Evolutionary conservation across 2,329 filamentous ascomycete species (phyloP), one percentile per base, ranked within the genome.

Genomic region (Raffaelea arxii): DNA sequence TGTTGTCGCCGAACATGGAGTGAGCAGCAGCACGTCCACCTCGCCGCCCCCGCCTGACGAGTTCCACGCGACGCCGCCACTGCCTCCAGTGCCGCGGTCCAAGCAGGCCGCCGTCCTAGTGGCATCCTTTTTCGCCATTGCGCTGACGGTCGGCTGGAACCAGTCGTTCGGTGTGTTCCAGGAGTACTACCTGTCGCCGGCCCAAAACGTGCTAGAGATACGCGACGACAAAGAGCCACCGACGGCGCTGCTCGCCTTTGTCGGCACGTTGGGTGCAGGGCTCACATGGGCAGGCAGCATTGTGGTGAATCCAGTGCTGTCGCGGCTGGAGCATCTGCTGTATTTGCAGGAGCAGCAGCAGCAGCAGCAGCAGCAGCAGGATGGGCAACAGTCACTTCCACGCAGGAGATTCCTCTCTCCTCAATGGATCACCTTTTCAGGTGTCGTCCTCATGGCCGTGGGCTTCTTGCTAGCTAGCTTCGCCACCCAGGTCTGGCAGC

Each of bases 201-300:
- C 50, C 25, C 64, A 70, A 50, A 58, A 64, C 7, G 54, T 72
- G n/a, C 59, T 72, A 14, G 54, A 54, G 3, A 56, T 56, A n/a
- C n/a, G n/a, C 6, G 49, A 56, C 2, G 58, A 64, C 44, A 45
- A 48, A 10, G 50, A 55, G 2, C 60, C 59, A 21, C 60, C 60
- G n/a, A 65, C 63, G 14, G 70, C 70, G 0, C 53, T 71, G 37
- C 58, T 74, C 18, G 66, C 68, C 6, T 72, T 74, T 54, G 65
- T 74, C 4, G 69, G 70, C 36, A 73, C 70, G 1, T 56, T 73
- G 9, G 70, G 67, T 39, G 64, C 65, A 18, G 70, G 71, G 1
- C 55, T 74, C 32, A 74, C 71, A 1, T 74, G 70, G 70, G 65
- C 60, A 4, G 69, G 70, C n/a, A 67, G 68, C 23, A 68, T 72